Conservation (phyloP, 441 rosid genomes). For the Hura crepitans region DNA sequence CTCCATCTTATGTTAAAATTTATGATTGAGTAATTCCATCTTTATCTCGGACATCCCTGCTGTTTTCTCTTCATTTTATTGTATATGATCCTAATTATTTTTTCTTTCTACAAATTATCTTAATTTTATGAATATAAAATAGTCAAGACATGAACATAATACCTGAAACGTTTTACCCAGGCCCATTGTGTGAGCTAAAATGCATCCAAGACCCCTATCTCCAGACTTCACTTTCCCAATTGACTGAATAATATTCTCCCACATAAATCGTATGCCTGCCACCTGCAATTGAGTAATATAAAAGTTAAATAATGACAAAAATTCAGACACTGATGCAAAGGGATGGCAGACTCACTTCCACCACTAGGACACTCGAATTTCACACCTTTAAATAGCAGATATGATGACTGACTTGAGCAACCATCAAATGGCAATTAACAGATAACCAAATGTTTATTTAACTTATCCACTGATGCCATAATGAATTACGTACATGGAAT, state of each 20-base stretch:
- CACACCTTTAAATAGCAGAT: constrained; percentile 6
- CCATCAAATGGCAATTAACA: neutral
- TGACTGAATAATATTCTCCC: constrained; percentile 99
- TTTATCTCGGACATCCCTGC: neutral
- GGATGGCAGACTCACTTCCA: constrained; percentile 3
- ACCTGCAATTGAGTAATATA: constrained; percentile 49
- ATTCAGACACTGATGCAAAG: neutral
- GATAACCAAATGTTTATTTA: neutral
- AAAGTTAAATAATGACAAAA: neutral
- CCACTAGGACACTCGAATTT: neutral
- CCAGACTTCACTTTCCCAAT: constrained; percentile 81
- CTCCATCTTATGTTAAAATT: neutral
- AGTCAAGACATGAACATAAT: constrained; percentile 21
- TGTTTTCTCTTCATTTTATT: neutral
- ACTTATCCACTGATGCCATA: constrained; percentile 2
- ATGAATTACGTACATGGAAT: neutral
- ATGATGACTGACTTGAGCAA: neutral
- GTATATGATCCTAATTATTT: no score
- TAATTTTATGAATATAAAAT: neutral
- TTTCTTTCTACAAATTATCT: neutral
- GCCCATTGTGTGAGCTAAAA: constrained; percentile 99
- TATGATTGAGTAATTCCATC: neutral
- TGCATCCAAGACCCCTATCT: constrained; percentile 99
- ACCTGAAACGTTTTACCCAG: constrained; percentile 99
- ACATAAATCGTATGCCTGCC: constrained; percentile 94